Base-by-base conservation (phyloP, 306 rosid species). In the Pterocarpus santalinus region DNA sequence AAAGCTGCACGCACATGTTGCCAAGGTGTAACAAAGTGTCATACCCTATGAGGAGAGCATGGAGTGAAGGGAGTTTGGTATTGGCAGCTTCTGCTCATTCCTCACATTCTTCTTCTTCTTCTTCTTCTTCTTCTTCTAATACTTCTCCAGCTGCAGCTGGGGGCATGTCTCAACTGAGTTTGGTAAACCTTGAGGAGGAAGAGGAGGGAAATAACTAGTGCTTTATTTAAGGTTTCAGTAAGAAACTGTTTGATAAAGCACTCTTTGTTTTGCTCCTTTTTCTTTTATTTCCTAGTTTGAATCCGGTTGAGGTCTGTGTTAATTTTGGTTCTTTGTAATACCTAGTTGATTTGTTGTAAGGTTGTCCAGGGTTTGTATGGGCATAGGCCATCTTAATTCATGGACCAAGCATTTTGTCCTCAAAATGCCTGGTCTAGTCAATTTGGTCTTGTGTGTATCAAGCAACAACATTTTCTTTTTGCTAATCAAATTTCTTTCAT, bases 11-110 rank as follows among this genome's bases (percentile, higher is more conserved):
- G 4, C 73, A 51, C 71, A 65, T 38, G 57, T 28, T 34, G 6
- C 75, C 61, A 2, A 78, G 22, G 36, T 84, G 84, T 32, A 80
- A 81, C 75, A 78, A 47, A 12, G 79, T 92, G 0, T 86, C 94
- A 9, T 92, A 85, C 76, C 97, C 94, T 2, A 60, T 90, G 6
- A 89, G 89, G 72, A 86, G 81, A 73, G 77, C 90, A 0, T 86
- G 88, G 85, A 88, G 93, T 69, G 91, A 91, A 80, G 89, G 88
- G 0, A 77, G 34, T 28, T 82, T 92, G 85, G 72, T 79, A 72
- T 33, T 87, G 76, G 71, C 76, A 72, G 55, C 80, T 62, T 58
- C 86, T 2, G 15, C 28, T 47, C 56, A 73, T 17, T 79, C 89
- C 1, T 72, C 91, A 0, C 8, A 55, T 13, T 39, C 73, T 8